Evolutionary conservation across 1,284 basidiomycete species (phyloP), one percentile per base, ranked within the genome.

Genomic region (Ceratobasidium sp.): DNA sequence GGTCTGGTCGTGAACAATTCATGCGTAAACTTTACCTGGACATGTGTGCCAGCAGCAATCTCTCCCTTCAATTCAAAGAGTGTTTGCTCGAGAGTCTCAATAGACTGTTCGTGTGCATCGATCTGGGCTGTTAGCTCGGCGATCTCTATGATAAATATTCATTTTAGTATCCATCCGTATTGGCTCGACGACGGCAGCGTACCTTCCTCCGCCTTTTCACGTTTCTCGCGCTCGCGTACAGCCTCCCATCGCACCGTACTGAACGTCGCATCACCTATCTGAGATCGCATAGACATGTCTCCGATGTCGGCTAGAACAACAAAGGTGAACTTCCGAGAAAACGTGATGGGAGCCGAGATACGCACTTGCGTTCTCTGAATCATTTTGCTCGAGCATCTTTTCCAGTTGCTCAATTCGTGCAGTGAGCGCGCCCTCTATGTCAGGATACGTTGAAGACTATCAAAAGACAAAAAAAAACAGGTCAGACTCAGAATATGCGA

Each of bases 31-130:
- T 42, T 5, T 58, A 61, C 71, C 58, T 73, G 28, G 33, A 23
- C 88, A 82, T 95, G 94, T 66, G 92, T 88, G 3, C 95, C 95
- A 0, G 90, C 90, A 0, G 91, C 93, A 40, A 95, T 91, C 84
- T 94, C 91, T 2, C 91, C 92, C 23, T 89, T 87, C 0, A 96
- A 87, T 72, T 93, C 91, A 83, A 94, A 95, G 23, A 96, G 88
- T 40, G 89, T 89, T 81, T 93, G 91, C 80, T 93, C 93, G 63
- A 95, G 86, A 28, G 86, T 83, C 46, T 94, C 92, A 33, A 94
- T 82, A 86, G 72, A 89, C 82, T 85, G 87, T 33, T 87, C 85
- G 49, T 89, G 88, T 69, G 84, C 83, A 78, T 86, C 85, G 39
- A 82, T 81, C 55, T 84, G 58, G 39, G 86, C 0, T 82, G 80